phyloP scores from a whole-genome alignment of 1,139 yeast genomes.

The Magnusiomyces tetraspermus region DNA sequence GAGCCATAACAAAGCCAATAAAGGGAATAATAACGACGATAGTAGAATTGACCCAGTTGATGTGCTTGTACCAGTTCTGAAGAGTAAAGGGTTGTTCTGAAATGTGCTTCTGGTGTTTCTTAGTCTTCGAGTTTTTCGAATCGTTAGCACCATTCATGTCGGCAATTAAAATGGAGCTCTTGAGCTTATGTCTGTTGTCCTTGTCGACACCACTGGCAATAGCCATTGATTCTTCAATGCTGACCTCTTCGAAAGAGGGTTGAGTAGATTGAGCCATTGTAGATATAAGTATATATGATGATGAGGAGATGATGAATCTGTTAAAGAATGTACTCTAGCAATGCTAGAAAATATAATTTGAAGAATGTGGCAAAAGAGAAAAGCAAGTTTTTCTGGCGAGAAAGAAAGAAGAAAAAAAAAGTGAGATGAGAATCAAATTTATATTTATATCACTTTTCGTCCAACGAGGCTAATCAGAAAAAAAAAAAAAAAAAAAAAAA shows the following conservation, averaged over 20 bases:
- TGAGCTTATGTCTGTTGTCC: slow-evolving; percentile 43
- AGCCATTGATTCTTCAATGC: slow-evolving; percentile 67
- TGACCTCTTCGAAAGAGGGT: slow-evolving; percentile 34
- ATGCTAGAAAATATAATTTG: too few relatives aligned
- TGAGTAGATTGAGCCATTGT: neutral
- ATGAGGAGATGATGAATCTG: neutral
- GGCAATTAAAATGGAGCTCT: slow-evolving; percentile 58
- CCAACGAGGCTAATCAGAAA: too few relatives aligned
- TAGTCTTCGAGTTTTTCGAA: neutral
- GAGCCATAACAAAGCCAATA: slow-evolving; percentile 48
- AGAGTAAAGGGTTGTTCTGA: slow-evolving; percentile 91
- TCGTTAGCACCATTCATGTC: slow-evolving; percentile 34
- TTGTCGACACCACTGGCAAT: slow-evolving; percentile 89
- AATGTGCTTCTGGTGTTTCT: slow-evolving; percentile 47
- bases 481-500: too few relatives aligned
- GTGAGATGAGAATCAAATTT: too few relatives aligned
- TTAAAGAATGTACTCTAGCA: too few relatives aligned
- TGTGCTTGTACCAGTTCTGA: slow-evolving; percentile 73
- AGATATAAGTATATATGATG: neutral
- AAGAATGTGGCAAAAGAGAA: too few relatives aligned
- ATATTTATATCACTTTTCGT: too few relatives aligned
- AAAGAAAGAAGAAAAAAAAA: too few relatives aligned
- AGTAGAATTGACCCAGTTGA: slow-evolving; percentile 88
- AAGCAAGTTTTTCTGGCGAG: too few relatives aligned
- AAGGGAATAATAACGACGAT: slow-evolving; percentile 66